Base-by-base conservation (phyloP, 805 yeast genomes). In the Candida mattraensis region DNA sequence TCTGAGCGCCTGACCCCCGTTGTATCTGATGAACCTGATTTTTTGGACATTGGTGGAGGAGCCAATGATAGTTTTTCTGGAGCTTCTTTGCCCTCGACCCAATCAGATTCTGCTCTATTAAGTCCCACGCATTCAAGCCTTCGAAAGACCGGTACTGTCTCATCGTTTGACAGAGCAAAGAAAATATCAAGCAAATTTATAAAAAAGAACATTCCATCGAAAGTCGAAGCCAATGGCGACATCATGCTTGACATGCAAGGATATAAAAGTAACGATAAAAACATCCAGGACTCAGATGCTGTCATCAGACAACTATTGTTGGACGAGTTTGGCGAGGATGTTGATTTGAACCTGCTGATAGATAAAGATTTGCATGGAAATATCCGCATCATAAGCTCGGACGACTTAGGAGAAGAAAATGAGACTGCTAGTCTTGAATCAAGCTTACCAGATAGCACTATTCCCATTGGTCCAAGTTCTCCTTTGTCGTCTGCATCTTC, bases 211-310 rank as follows among this genome's bases (percentile, higher is more conserved):
- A 88, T 93, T 20, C 96, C 97, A 1, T 81, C 94, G 18, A 86
- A 80, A 47, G 74, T 89, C 23, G 95, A 86, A 44, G 81, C 83
- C 43, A 85, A 87, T 51, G 99, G 99, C 9, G 96, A 88, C 54
- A 70, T 93, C 49, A 75, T 88, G 26, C 65, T 93, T 28, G 99
- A 93, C 63, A 87, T 91, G 81, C 94, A 88, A 50, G 99, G 99
- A 12, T 93, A 93, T 63, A 91, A 89, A 61, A 83, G 95, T 21
- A 87, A 82, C 50, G 83, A 80, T 33, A 78, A 80, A 47, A 87
- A 83, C 56, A 76, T 84, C 25, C 80, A 80, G 33, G 80, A 78
- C 48, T 77, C 94, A 0, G 96, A 88, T 56, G 80, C 80, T 33
- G 65, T 84, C 23, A 76, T 93, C 40, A 79, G 78, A 48, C 80